A percentile compares a stretch with the other conserved stretches of the same genome.
phyloP scores from a whole-genome alignment of 176 grass and related monocot genomes.

The Oryza australiensis region DNA sequence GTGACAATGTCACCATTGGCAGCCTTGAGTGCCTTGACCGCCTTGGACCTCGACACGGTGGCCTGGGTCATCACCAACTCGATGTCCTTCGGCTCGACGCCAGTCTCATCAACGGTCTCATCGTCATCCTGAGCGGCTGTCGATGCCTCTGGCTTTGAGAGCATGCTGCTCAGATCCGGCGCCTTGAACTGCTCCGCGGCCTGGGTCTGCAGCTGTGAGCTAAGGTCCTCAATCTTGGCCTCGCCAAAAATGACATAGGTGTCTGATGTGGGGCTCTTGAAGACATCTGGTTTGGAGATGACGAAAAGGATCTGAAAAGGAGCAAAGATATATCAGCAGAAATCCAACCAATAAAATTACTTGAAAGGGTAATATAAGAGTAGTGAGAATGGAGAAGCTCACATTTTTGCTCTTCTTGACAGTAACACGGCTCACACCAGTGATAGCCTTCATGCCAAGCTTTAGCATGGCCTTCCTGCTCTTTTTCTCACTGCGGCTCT shows the following conservation, averaged over 20 bases:
- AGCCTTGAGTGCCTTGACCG: conserved; percentile 50
- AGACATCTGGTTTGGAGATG: conserved; percentile 75
- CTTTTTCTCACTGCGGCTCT: conserved; percentile 82
- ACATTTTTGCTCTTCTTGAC: conserved; percentile 86
- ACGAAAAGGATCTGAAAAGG: conserved; percentile 54
- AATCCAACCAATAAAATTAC: background rate
- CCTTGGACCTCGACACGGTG: conserved; percentile 46
- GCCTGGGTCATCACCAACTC: conserved; percentile 76
- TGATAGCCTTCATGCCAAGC: conserved; percentile 76
- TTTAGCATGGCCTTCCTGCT: conserved; percentile 83
- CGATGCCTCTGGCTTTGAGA: conserved; percentile 47
- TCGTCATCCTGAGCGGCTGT: conserved; percentile 44
- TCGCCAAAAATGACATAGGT: conserved; percentile 79
- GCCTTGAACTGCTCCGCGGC: conserved; percentile 71
- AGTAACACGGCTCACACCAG: conserved; percentile 79
- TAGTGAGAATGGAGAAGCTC: background rate
- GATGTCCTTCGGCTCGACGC: conserved; percentile 62
- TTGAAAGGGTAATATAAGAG: background rate
- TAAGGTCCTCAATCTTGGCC: conserved; percentile 69
- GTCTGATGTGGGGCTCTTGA: conserved; percentile 71
- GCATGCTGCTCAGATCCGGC: conserved; percentile 48
- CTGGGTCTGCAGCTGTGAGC: conserved; percentile 59
- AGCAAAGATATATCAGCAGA: background rate
- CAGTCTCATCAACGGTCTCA: conserved; percentile 52
- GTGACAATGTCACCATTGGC: conserved; percentile 67